Evolutionary conservation across 2,329 filamentous ascomycete species (phyloP), one percentile per base, ranked within the genome.

Genomic region (Pezicula rhizophila): DNA sequence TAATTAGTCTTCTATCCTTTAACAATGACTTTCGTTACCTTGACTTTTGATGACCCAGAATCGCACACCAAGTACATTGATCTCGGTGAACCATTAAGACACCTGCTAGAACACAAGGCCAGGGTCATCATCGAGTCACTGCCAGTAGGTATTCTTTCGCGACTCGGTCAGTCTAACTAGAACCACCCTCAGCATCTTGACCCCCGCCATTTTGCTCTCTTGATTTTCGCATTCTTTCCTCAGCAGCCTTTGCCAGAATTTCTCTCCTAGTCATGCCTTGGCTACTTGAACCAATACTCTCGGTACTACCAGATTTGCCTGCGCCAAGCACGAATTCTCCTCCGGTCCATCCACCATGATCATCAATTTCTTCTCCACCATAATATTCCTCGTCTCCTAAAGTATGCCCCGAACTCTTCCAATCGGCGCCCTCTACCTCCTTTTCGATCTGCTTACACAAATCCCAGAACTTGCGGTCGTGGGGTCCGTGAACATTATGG

Each of bases 391-490:
- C 67, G 11, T 69, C 69, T 2, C 72, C 82, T 2, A 92, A 67
- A 5, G 75, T 80, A 46, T 76, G 71, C 0, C 91, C 91, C 0
- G 83, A 82, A 20, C 76, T 76, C 61, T 76, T 84, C 84, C 87
- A 95, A 70, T 96, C 90, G 14, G 79, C 86, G 43, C 71, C 73
- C 49, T 86, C 84, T 3, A 96, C 92, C 72, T 96, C 92, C 45
- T 77, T 76, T 73, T 97, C 91, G 61, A 96, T 95, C 71, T 85
- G 78, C 58, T 83, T 84, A 57, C 88, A 96, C 60, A 99, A 67
- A 46, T 89, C 80, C 92, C 93, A 97, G 63, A 99, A 99, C 42
- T 87, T 72, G 15, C 81, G 74, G 67, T 97, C 90, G 66, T 99
- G 93, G 0, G 86, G 81, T 0, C 86, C 76, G 69, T 86, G 85